Conservation (phyloP, 1,284 basidiomycete genomes). For the Mycosarcoma mackinlayi region DNA sequence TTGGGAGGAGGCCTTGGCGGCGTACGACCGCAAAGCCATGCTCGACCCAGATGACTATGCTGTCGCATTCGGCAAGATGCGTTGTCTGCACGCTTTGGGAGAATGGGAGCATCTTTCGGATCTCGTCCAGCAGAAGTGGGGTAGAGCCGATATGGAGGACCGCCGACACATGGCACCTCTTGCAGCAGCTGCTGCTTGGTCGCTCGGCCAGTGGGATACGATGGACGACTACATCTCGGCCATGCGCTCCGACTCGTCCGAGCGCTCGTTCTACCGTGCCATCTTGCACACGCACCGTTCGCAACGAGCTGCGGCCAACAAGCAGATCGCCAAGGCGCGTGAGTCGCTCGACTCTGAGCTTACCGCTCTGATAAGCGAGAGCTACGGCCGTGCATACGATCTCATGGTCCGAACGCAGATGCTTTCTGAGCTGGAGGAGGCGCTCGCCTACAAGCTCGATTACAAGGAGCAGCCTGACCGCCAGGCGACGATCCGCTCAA, state of each 20-base stretch:
- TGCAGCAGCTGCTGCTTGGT: constrained; percentile 97
- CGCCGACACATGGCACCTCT: constrained; percentile 92
- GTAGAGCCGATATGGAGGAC: constrained; percentile 83
- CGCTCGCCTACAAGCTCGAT: constrained; percentile 86
- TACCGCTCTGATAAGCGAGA: constrained; percentile 91
- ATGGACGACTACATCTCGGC: constrained; percentile 98
- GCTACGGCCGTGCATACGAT: constrained; percentile 94
- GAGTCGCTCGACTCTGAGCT: constrained; percentile 93
- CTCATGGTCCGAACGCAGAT: constrained; percentile 97
- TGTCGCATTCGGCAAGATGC: constrained; percentile 87
- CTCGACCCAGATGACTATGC: constrained; percentile 73
- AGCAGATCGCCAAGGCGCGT: constrained; percentile 92
- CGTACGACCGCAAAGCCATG: constrained; percentile 84
- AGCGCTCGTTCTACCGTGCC: constrained; percentile 94
- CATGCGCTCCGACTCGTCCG: constrained; percentile 93
- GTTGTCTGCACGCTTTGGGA: constrained; percentile 94
- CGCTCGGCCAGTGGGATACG: constrained; percentile 93
- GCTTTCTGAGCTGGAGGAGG: constrained; percentile 97
- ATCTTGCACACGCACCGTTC: constrained; percentile 96
- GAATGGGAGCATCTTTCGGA: constrained; percentile 94
- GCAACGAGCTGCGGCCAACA: constrained; percentile 89
- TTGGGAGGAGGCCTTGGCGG: constrained; percentile 92
- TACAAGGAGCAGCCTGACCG: constrained; percentile 83
- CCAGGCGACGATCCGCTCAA: constrained; percentile 65
- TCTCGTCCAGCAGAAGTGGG: constrained; percentile 90